These are phyloP conservation scores for Albizia julibrissin DNA, from an alignment of 306 rosid genomes.

Conservation along the genomic window DNA sequence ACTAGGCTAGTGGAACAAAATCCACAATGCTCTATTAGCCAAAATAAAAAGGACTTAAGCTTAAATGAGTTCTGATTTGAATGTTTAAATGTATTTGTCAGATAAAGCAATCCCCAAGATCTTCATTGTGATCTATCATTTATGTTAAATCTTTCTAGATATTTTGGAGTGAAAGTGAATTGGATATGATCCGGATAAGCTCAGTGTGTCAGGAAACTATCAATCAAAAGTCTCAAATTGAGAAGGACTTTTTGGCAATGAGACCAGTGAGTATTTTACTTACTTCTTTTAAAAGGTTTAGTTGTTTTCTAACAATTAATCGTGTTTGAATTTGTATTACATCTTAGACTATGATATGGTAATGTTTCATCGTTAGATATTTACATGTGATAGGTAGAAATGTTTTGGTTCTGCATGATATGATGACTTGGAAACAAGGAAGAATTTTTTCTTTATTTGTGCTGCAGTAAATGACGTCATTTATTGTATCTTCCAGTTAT, in stretches of 20 bases:
- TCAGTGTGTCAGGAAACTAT: slow-evolving; percentile 66
- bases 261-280: slow-evolving; percentile 42
- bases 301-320: slow-evolving; percentile 19
- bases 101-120: neutral
- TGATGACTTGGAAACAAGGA: neutral
- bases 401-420: neutral
- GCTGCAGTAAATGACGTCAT: neutral
- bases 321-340: neutral
- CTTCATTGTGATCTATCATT: slow-evolving; percentile 2
- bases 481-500: neutral
- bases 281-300: slow-evolving; percentile 16
- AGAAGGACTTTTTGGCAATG: slow-evolving; percentile 58
- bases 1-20: neutral
- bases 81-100: slow-evolving; percentile 13
- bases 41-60: neutral
- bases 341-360: neutral
- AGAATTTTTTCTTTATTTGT: neutral
- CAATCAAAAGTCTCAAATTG: slow-evolving; percentile 55
- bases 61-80: slow-evolving; percentile 1
- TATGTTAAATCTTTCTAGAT: slow-evolving; percentile 48
- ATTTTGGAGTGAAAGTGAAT: slow-evolving; percentile 71
- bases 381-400: neutral
- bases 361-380: neutral
- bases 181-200: slow-evolving; percentile 73
- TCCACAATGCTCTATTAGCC: neutral